Conservation (phyloP, 345 rosid species). For the Litchi chinensis region DNA sequence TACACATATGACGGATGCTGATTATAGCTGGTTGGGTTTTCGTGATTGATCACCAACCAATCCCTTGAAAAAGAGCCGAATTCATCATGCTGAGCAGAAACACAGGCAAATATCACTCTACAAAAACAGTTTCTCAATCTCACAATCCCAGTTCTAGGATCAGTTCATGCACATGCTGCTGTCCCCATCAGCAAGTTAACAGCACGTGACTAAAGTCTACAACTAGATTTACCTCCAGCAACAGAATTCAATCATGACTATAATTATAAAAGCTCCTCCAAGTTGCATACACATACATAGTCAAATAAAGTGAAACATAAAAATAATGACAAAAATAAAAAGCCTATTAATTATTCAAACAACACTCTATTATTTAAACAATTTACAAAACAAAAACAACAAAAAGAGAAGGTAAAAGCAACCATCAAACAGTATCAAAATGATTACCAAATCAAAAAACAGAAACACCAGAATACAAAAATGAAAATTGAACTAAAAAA, state of each 20-base stretch:
- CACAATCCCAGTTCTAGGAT: neutral
- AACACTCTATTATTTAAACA: neutral
- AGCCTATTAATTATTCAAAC: neutral
- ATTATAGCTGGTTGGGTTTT: neutral
- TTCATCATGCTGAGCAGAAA: neutral
- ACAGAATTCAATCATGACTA: neutral
- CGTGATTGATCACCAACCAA: neutral
- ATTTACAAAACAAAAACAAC: neutral
- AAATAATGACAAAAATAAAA: neutral
- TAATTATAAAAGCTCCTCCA: neutral
- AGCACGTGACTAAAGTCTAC: constrained; percentile 1
- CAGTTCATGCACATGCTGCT: constrained; percentile 1
- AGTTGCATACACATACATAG: neutral
- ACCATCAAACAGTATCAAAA: neutral
- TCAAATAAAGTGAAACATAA: neutral
- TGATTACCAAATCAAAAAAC: neutral
- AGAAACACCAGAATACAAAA: neutral
- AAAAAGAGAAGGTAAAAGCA: neutral
- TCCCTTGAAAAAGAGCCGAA: too few relatives aligned
- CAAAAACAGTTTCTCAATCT: neutral
- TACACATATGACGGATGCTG: neutral
- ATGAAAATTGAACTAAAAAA: neutral
- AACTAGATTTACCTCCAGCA: neutral
- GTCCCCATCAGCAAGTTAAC: neutral
- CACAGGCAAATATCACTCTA: neutral